Conservation (phyloP, 2,329 filamentous ascomycete species). For the Fusarium lateritium region DNA sequence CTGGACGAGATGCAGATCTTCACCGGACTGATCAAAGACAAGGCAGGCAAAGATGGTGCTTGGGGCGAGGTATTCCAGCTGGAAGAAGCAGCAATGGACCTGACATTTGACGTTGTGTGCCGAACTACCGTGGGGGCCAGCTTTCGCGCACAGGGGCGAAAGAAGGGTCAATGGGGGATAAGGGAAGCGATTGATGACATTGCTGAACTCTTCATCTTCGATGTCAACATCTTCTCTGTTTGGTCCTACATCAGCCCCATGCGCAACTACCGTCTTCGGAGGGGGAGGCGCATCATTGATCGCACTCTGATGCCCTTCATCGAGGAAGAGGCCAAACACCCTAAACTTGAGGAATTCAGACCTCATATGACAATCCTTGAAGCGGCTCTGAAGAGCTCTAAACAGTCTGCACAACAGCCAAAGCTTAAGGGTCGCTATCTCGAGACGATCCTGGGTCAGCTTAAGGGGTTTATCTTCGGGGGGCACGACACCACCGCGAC, state of each 20-base stretch:
- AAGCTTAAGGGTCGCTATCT: neutral
- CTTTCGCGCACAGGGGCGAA: slow-evolving; percentile 3
- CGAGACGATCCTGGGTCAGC: neutral
- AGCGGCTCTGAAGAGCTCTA: neutral
- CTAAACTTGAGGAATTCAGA: neutral
- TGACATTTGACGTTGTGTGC: slow-evolving; percentile 8
- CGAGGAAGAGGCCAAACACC: neutral
- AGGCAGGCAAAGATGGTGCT: neutral
- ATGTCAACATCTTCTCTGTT: slow-evolving; percentile 10
- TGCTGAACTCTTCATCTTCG: slow-evolving; percentile 9
- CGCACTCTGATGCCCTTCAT: neutral
- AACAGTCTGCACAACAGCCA: neutral
- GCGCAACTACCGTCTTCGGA: neutral
- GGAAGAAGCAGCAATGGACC: neutral
- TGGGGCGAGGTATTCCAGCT: neutral
- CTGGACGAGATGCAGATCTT: slow-evolving; percentile 6
- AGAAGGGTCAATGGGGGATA: slow-evolving; percentile 5
- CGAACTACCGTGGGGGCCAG: slow-evolving; percentile 7
- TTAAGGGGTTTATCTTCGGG: slow-evolving; percentile 3
- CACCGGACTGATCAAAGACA: neutral
- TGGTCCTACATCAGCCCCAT: slow-evolving; percentile 9
- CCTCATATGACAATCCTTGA: neutral
- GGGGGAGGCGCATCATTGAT: neutral
- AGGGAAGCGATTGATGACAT: slow-evolving; percentile 7
- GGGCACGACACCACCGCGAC: slow-evolving; percentile 4